phyloP scores from a whole-genome alignment of 352 stramenopile genomes.

The Phytopythium kandeliae region DNA sequence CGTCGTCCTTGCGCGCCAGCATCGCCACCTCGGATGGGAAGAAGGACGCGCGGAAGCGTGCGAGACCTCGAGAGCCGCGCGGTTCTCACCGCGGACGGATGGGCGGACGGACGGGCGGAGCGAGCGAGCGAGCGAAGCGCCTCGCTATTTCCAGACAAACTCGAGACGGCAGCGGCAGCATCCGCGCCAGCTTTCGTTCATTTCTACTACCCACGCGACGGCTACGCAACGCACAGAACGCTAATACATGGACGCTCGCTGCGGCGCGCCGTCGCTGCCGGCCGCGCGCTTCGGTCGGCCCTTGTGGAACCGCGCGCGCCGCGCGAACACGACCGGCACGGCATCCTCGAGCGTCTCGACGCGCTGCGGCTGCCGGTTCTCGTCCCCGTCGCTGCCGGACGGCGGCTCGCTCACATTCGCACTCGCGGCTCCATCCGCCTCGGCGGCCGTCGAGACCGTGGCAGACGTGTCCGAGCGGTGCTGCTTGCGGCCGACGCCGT shows the following conservation, averaged over 20 bases:
- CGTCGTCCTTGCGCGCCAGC: not conserved
- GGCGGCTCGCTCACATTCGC: slow-evolving; percentile 2
- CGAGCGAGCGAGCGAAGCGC: too few relatives aligned
- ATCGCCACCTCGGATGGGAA: not conserved
- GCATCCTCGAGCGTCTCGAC: slow-evolving; percentile 12
- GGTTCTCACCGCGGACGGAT: too few relatives aligned
- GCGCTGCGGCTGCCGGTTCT: not conserved
- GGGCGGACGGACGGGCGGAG: too few relatives aligned
- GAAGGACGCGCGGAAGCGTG: too few relatives aligned
- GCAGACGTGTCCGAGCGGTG: not conserved
- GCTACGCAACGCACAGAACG: too few relatives aligned
- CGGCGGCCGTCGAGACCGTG: too few relatives aligned
- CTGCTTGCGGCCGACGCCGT: slow-evolving; percentile 3
- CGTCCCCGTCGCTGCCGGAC: not conserved
- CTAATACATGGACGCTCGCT: slow-evolving; percentile 1
- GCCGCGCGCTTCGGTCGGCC: slow-evolving; percentile 12
- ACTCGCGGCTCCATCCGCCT: too few relatives aligned
- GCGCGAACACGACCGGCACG: slow-evolving; percentile 21
- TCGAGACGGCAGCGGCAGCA: too few relatives aligned
- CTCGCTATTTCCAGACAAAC: too few relatives aligned
- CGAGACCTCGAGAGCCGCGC: too few relatives aligned
- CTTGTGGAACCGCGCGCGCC: slow-evolving; percentile 24
- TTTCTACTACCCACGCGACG: not conserved
- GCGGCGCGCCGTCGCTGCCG: not conserved
- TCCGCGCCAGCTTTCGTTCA: too few relatives aligned